Evolutionary conservation across 345 rosid species (phyloP).

Genomic region (Mangifera indica): DNA sequence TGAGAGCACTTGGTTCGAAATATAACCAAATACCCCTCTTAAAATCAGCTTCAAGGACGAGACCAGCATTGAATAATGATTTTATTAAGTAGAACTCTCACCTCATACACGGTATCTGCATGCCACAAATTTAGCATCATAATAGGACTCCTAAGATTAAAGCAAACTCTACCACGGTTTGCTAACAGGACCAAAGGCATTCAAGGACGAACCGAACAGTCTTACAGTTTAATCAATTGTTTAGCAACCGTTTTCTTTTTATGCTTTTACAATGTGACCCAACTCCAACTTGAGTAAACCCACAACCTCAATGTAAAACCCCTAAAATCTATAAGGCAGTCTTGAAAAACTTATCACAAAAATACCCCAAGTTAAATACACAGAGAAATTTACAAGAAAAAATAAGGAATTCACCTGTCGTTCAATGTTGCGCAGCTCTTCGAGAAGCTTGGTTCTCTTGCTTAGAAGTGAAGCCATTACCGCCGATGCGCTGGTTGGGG

Average conservation of each 20-base stretch:
- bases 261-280: background rate
- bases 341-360: background rate
- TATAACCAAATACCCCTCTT: background rate
- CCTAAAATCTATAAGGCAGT: background rate
- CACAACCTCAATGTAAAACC: background rate
- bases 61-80: background rate
- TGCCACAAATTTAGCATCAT: background rate
- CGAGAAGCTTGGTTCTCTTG: constrained; percentile 84
- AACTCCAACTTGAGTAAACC: background rate
- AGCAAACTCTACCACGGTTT: background rate
- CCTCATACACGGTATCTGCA: background rate
- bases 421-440: constrained; percentile 85
- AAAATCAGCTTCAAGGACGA: background rate
- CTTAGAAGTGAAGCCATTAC: constrained; percentile 66
- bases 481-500: constrained; percentile 64
- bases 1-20: background rate
- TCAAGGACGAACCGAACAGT: background rate
- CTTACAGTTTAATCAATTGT: background rate
- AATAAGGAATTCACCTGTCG: constrained; percentile 52
- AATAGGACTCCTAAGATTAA: background rate
- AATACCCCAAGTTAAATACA: background rate
- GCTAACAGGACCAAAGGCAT: background rate
- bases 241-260: background rate
- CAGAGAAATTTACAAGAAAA: background rate
- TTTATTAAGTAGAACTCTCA: background rate